Base-by-base conservation (phyloP, 148 eudicot genomes). In the Amaranthus hypochondriacus region DNA sequence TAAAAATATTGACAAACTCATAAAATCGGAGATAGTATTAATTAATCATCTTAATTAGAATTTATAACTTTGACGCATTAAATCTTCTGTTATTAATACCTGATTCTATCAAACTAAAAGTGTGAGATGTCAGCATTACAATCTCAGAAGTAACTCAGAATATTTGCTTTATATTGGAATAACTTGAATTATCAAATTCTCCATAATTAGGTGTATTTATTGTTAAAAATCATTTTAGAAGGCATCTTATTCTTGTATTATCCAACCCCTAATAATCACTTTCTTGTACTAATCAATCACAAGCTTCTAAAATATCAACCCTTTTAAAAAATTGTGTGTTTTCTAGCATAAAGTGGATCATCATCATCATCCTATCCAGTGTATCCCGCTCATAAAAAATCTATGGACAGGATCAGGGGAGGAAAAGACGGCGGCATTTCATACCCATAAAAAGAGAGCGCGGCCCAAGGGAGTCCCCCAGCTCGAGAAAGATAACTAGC, bases 201-300 rank as follows among this genome's bases (percentile, higher is more conserved):
- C 62, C 72, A n/a, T 56, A 57, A 77, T 39, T n/a, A 5, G 71
- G 72, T 66, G 59, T 15, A 4, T 57, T 49, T 46, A 64, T 71
- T 56, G 21, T 71, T 46, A 61, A 60, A 59, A 28, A 28, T 28
- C 56, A 75, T 68, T 46, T 21, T 74, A 66, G 11, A 66, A 55
- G 71, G 51, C 73, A 75, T 62, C 50, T 18, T 2, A 76, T 62
- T 76, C 79, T 76, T 53, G 49, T 43, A 70, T 55, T 61, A 76
- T 54, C 69, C 72, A 69, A 18, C 63, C 69, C 63, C 50, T 46
- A 21, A 58, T 68, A 66, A 73, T 72, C 39, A 67, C 7, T 78
- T 67, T 44, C 76, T 72, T 66, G 76, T 68, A 59, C 72, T 43
- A 43, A 59, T 73, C 81, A 51, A 66, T 72, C 73, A 73, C 55